phyloP scores from a whole-genome alignment of 2,329 filamentous ascomycete species.

The Fusarium phyllophilum region DNA sequence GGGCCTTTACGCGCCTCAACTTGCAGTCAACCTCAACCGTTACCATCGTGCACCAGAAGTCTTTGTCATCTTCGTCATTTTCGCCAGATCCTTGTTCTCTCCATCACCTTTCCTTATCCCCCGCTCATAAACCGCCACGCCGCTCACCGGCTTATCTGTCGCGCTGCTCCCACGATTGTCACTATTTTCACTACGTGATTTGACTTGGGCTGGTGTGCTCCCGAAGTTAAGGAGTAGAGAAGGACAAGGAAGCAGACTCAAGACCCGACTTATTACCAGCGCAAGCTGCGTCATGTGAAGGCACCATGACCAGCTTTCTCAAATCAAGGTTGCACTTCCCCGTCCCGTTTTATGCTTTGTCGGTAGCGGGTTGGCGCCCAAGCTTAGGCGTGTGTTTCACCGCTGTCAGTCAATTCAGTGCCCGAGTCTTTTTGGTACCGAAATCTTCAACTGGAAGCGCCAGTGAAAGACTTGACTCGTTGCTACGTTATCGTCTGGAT shows the following conservation, averaged over 20 bases:
- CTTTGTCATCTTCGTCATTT: slow-evolving; percentile 42
- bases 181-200: slow-evolving; percentile 10
- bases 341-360: slow-evolving; percentile 7
- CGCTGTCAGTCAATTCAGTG: slow-evolving; percentile 11
- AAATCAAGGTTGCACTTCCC: slow-evolving; percentile 54
- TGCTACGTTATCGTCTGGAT: slow-evolving; percentile 35
- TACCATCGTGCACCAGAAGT: slow-evolving; percentile 23
- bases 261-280: slow-evolving; percentile 25
- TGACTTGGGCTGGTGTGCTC: background rate
- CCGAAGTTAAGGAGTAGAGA: slow-evolving; percentile 17
- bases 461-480: slow-evolving; percentile 25
- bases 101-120: slow-evolving; percentile 25
- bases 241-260: background rate
- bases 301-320: slow-evolving; percentile 53
- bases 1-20: slow-evolving; percentile 1
- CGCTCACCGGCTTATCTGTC: slow-evolving; percentile 20
- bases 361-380: slow-evolving; percentile 1
- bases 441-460: background rate
- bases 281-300: slow-evolving; percentile 51
- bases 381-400: background rate
- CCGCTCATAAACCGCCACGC: slow-evolving; percentile 36
- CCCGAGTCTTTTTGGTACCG: background rate
- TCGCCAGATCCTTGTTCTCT: slow-evolving; percentile 36
- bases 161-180: slow-evolving; percentile 14
- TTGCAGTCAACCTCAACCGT: slow-evolving; percentile 10